Base-by-base conservation (phyloP, 2,329 filamentous ascomycete species). In the Rutstroemia sp. region DNA sequence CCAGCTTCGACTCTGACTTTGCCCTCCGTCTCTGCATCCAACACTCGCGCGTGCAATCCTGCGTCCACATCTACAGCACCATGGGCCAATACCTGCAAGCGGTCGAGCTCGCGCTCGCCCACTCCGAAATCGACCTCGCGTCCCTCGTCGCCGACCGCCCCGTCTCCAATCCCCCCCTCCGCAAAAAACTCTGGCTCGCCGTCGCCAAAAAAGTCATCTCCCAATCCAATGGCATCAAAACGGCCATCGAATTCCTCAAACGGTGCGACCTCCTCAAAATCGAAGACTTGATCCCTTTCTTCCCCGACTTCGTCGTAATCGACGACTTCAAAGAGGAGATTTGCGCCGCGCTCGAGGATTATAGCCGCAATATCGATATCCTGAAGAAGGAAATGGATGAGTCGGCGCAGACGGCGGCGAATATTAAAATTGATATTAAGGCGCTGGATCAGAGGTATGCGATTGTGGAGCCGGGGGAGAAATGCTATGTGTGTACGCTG, bases 281-380 rank as follows among this genome's bases (percentile, higher is more conserved):
- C 61, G 94, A 99, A 73, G 94, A 99, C 67, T 75, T 99, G 30
- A 97, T 99, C 42, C 94, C 94, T 0, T 96, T 99, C 76, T 99
- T 99, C 73, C 94, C 94, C 0, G 94, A 99, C 70, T 99, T 99
- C 69, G 91, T 97, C 23, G 88, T 97, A 51, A 97, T 99, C 60
- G 94, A 99, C 69, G 94, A 97, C 71, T 99, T 99, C 79, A 96
- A 97, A 69, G 92, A 97, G 61, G 94, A 99, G 70, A 97, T 99
- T 39, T 99, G 94, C 73, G 78, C 83, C 0, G 94, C 95, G 1
- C 79, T 99, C 1, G 94, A 99, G 72, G 89, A 95, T 61, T 99
- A 99, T 74, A 88, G 85, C 48, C 87, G 89, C 39, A 90, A 89
- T 63, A 99, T 99, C 63, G 94, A 97, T 67, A 78, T 77, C 1